Percentiles rank a stretch among this genome's conserved stretches.
phyloP scores from a whole-genome alignment of 345 rosid species.

The Viola odorata region DNA sequence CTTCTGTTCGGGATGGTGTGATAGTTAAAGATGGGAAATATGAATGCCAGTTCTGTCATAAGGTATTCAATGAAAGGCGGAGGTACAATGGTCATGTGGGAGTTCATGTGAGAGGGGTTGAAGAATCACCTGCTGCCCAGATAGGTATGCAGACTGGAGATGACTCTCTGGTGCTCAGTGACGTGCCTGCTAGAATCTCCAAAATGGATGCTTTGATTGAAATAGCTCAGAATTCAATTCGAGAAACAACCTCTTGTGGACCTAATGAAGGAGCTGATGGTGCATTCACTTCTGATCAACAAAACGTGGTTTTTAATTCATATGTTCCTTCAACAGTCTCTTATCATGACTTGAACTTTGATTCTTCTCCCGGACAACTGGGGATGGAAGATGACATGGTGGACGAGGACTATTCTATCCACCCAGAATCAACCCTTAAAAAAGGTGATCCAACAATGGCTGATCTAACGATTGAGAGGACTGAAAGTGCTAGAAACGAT shows the following conservation, averaged over 20 bases:
- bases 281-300: constrained; percentile 22
- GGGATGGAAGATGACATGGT: constrained; percentile 24
- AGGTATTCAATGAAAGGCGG: constrained; percentile 66
- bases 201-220: constrained; percentile 80
- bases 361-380: constrained; percentile 29
- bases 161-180: constrained; percentile 34
- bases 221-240: constrained; percentile 74
- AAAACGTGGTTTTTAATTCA: constrained; percentile 18
- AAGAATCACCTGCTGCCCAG: constrained; percentile 31
- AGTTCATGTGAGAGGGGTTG: constrained; percentile 57
- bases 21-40: constrained; percentile 68
- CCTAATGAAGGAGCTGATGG: constrained; percentile 26
- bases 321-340: constrained; percentile 29
- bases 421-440: constrained; percentile 21
- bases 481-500: constrained; percentile 19
- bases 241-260: constrained; percentile 33
- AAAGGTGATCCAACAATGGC: constrained; percentile 16
- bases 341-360: constrained; percentile 34
- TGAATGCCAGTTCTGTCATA: constrained; percentile 80
- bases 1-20: constrained; percentile 73
- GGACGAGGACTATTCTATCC: constrained; percentile 20
- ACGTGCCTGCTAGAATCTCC: constrained; percentile 41
- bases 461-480: constrained; percentile 24
- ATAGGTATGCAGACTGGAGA: constrained; percentile 26
- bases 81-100: constrained; percentile 70